Evolutionary conservation across 2,329 filamentous ascomycete species (phyloP).

Genomic region (Periconia digitata): DNA sequence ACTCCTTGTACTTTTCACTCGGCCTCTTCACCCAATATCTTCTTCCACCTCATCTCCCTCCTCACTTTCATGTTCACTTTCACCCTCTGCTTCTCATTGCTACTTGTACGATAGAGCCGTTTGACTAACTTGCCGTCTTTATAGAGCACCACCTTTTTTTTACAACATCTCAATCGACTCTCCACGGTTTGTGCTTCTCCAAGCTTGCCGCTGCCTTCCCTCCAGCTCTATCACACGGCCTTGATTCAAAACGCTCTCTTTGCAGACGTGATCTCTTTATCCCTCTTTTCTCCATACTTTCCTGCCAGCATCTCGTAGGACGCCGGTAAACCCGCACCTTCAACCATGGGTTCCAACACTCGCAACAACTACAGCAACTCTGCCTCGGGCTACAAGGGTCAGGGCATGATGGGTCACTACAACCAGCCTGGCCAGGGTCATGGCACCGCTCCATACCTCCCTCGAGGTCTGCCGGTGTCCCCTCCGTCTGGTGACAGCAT

Average conservation of each 20-base stretch:
- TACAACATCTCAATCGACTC: constrained; percentile 34
- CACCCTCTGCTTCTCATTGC: constrained; percentile 13
- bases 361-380: constrained; percentile 28
- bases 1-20: neutral
- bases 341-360: constrained; percentile 32
- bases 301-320: neutral
- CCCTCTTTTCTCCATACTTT: neutral
- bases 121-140: neutral
- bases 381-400: constrained; percentile 32
- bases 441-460: constrained; percentile 36
- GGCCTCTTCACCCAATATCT: neutral
- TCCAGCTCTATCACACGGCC: constrained; percentile 9
- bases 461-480: constrained; percentile 38
- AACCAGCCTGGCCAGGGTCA: constrained; percentile 30
- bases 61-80: constrained; percentile 6
- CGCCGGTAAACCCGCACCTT: neutral
- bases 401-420: constrained; percentile 35
- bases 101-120: neutral
- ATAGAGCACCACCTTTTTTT: constrained; percentile 34
- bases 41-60: neutral
- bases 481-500: constrained; percentile 28
- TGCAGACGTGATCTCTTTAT: constrained; percentile 1
- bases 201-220: constrained; percentile 14
- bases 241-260: constrained; percentile 9
- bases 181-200: constrained; percentile 14